A percentile compares a stretch with the other conserved stretches of the same genome.
Evolutionary conservation across 306 rosid genomes (phyloP).

Genomic region (Carpinus fangiana): DNA sequence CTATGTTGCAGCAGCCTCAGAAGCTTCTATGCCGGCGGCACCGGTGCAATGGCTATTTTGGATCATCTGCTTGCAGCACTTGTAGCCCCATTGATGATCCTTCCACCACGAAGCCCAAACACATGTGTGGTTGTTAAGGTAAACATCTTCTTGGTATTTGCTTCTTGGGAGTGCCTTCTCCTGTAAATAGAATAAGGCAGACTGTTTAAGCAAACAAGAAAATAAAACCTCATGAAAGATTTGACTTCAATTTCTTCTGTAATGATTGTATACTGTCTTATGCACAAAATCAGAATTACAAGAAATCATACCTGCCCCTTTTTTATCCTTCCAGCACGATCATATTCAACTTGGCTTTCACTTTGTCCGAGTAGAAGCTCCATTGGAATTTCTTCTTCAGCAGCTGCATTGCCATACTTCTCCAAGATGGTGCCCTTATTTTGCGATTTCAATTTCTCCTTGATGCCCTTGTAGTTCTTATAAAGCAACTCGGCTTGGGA

Average conservation of each 20-base stretch:
- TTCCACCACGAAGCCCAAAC: conserved; percentile 85
- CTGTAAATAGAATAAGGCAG: conserved; percentile 14
- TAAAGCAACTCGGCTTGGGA: conserved; percentile 67
- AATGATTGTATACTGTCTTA: neutral
- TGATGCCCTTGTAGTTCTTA: conserved; percentile 56
- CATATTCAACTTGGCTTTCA: conserved; percentile 64
- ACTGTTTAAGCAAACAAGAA: neutral
- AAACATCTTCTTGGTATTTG: conserved; percentile 62
- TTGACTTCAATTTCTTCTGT: neutral
- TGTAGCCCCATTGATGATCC: conserved; percentile 79
- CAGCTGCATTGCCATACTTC: conserved; percentile 65
- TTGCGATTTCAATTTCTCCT: conserved; percentile 55
- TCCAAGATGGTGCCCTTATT: conserved; percentile 56
- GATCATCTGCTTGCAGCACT: conserved; percentile 62
- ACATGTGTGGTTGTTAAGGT: conserved; percentile 58
- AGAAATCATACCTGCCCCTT: conserved; percentile 49
- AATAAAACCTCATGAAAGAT: neutral
- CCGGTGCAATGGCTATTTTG: conserved; percentile 62
- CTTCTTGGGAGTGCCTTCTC: conserved; percentile 57
- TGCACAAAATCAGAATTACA: no score
- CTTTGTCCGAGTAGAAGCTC: conserved; percentile 67
- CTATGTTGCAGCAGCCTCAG: conserved; percentile 51
- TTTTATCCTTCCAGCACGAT: conserved; percentile 60
- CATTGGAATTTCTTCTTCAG: conserved; percentile 53
- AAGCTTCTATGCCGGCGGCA: conserved; percentile 57